Base-by-base conservation (phyloP, 1,284 basidiomycete genomes). In the Wolfiporia cocos region DNA sequence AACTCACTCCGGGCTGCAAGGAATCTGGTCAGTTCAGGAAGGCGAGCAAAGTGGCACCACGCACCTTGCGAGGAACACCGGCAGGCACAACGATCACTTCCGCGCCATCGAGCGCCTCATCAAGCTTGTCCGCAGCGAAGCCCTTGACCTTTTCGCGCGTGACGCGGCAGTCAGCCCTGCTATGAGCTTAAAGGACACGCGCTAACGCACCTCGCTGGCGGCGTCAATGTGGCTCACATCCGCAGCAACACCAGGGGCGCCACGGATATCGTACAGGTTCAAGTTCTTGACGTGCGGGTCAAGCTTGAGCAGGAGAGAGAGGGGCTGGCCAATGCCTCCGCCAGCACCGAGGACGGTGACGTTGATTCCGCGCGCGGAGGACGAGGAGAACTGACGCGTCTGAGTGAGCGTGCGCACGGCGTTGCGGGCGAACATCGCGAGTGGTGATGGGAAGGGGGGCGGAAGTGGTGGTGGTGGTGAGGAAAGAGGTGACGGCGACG, bases 81-180 rank as follows among this genome's bases (percentile, higher is more conserved):
- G 95, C 95, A 48, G 96, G 96, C 66, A 98, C 96, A 55, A 99
- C 87, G 54, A 99, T 86, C 51, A 99, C 85, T 68, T 94, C 74
- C 51, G 78, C 85, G 54, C 86, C 90, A 49, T 88, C 79, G 46
- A 96, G 77, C 18, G 92, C 91, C 55, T 83, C 75, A 62, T 91
- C 87, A 57, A 96, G 80, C 63, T 92, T 78, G 65, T 90, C 86
- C 41, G 84, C 81, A 49, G 84, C 71, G 62, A 83, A 94, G 46
- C 92, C 92, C 29, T 70, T 74, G 49, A 90, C 87, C 86, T 90
- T 49, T n/a, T n/a, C n/a, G n/a, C 34, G 37, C 4, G 23, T 38
- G 42, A 43, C 30, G 42, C 20, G 22, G 42, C 35, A 28, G n/a
- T 38, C 11, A 38, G 42, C 15, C 34, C 12, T 6, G 18, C 18